A percentile compares a stretch with the other conserved stretches of the same genome.
Conservation (phyloP, 78 protist species). For the Dictyostelium capitatum region DNA sequence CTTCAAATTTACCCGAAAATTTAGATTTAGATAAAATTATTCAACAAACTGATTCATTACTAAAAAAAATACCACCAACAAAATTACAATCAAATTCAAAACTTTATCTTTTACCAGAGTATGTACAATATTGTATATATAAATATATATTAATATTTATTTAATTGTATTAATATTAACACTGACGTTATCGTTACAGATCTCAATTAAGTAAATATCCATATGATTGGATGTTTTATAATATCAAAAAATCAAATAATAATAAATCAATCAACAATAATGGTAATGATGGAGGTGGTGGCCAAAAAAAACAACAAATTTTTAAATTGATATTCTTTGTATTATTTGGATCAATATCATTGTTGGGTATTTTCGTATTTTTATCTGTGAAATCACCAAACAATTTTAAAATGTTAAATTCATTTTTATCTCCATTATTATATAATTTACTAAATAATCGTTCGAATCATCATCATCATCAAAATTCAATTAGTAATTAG, state of each 20-base stretch:
- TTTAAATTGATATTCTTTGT: conserved; percentile 35
- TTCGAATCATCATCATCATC: neutral
- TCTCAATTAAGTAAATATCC: conserved; percentile 75
- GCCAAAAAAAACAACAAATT: conserved; percentile 1
- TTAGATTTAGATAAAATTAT: conserved; percentile 65
- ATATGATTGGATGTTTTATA: conserved; percentile 52
- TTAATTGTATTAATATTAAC: neutral
- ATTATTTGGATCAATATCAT: conserved; percentile 45
- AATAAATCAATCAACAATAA: neutral
- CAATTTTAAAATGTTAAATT: neutral
- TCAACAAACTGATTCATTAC: conserved; percentile 17
- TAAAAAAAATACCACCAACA: conserved; percentile 61
- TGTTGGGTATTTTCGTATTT: conserved; percentile 6
- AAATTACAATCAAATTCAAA: conserved; percentile 44
- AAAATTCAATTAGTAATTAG: no score
- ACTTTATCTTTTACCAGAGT: conserved; percentile 13
- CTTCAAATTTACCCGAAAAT: conserved; percentile 57
- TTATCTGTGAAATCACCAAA: conserved; percentile 28
- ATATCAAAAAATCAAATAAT: neutral
- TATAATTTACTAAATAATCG: conserved; percentile 1
- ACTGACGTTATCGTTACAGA: neutral
- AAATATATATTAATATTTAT: neutral
- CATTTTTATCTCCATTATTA: neutral
- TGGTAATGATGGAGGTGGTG: neutral
- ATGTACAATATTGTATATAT: neutral